A percentile compares a stretch with the other conserved stretches of the same genome.
These are phyloP conservation scores for Fusarium setosum DNA, from an alignment of 2,329 filamentous ascomycete species.

Conservation along the genomic window DNA sequence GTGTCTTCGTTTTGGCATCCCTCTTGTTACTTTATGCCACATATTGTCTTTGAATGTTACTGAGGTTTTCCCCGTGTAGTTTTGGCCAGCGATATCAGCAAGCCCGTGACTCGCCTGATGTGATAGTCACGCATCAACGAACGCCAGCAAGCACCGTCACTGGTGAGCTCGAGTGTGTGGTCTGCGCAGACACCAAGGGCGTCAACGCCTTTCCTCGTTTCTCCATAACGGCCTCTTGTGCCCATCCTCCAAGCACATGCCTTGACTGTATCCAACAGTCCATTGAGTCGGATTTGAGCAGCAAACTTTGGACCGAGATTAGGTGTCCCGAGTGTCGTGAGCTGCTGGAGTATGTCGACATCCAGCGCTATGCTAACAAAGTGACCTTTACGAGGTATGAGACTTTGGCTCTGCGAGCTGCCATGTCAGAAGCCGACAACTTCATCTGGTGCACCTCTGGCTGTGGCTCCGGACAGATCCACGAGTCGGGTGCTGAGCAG, in stretches of 20 bases:
- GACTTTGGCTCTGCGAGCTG: conserved; percentile 54
- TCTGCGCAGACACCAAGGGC: conserved; percentile 50
- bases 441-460: conserved; percentile 66
- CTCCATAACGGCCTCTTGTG: conserved; percentile 48
- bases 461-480: conserved; percentile 65
- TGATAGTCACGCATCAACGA: conserved; percentile 47
- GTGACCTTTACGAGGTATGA: conserved; percentile 59
- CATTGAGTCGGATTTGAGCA: conserved; percentile 49
- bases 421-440: conserved; percentile 54
- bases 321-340: conserved; percentile 63
- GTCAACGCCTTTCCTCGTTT: conserved; percentile 46
- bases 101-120: conserved; percentile 37
- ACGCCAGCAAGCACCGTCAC: conserved; percentile 33
- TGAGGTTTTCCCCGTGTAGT: conserved; percentile 8
- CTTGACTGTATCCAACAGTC: conserved; percentile 49
- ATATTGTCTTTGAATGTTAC: conserved; percentile 6
- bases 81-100: conserved; percentile 52
- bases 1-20: not conserved
- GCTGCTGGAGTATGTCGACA: conserved; percentile 55
- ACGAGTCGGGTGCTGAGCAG: conserved; percentile 52
- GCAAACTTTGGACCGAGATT: conserved; percentile 57
- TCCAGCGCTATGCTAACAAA: conserved; percentile 57
- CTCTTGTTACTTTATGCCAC: not conserved
- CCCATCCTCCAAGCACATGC: conserved; percentile 48
- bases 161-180: conserved; percentile 47